Evolutionary conservation across 164 flowering plant species (phyloP), one percentile per base, ranked within the genome.

Genomic region (grape (Vitis vinifera)): DNA sequence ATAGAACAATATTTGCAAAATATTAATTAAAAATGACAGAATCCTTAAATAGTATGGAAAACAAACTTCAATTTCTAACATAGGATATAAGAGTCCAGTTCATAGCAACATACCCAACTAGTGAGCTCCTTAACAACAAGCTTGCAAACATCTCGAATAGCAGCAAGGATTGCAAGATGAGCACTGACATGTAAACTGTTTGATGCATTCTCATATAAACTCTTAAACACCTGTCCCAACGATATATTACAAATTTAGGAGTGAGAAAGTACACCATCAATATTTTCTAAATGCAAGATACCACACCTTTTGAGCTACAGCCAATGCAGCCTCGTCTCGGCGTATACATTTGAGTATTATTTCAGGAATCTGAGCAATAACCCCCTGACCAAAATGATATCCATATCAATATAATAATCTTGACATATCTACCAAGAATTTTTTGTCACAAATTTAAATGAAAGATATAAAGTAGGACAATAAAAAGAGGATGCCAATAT

Each of bases 281-380:
- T 31, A 31, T 31, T 31, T 31, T 31, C 44, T 4, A 31, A 31
- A 31, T 31, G 44, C 44, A 31, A 31, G 19, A 49, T 9, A 75
- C 13, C 61, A 66, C 48, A 92, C 99, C 96, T 91, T 93, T 56
- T 89, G 98, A 49, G 99, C 97, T 51, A 93, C 89, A 76, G 97
- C 97, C 80, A 96, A 76, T 12, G 99, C 93, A 78, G 96, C 94
- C 77, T 96, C 98, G 84, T 96, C 98, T 62, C 97, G 86, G 81
- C 94, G 89, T 27, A 86, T 71, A 78, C 97, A 92, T 77, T 85
- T 87, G 19, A 92, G 87, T 65, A 96, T 86, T 73, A 93, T 91
- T 66, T 89, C 91, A 75, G 97, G 94, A 81, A 96, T 90, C 79
- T 92, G 96, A 69, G 88, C 76, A 72, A 92, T 79, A 55, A 88